Evolutionary conservation across 768 basidiomycete genomes (phyloP).

Genomic region (Podaxis sp.): DNA sequence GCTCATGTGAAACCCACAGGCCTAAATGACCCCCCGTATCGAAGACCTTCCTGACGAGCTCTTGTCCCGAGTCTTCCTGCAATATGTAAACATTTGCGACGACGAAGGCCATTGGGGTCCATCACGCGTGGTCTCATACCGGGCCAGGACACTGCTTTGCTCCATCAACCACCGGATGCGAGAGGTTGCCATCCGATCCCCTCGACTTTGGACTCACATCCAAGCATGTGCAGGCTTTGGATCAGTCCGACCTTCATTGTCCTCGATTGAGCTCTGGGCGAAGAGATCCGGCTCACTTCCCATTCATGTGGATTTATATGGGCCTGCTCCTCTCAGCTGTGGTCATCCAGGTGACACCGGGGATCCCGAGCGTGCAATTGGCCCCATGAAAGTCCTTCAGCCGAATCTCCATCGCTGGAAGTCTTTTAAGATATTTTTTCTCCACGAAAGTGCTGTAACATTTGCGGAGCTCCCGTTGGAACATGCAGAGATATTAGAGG

Average conservation of each 20-base stretch:
- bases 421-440: not conserved
- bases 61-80: not conserved
- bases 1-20: too few species aligned
- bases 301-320: not conserved
- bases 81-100: not conserved
- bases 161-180: not conserved
- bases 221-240: not conserved
- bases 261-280: not conserved
- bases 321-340: not conserved
- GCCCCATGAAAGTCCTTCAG: too few species aligned
- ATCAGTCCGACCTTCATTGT: not conserved
- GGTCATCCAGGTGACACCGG: not conserved
- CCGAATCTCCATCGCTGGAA: not conserved
- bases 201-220: not conserved
- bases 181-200: not conserved
- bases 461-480: not conserved
- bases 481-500: not conserved
- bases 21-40: too few species aligned
- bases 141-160: too few species aligned
- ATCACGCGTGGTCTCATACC: not conserved
- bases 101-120: not conserved
- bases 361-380: not conserved
- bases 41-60: constrained; percentile 1
- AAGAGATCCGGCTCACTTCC: not conserved
- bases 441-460: not conserved